Evolutionary conservation across 140 eudicot species (phyloP).

Genomic region (Oenanthe javanica): DNA sequence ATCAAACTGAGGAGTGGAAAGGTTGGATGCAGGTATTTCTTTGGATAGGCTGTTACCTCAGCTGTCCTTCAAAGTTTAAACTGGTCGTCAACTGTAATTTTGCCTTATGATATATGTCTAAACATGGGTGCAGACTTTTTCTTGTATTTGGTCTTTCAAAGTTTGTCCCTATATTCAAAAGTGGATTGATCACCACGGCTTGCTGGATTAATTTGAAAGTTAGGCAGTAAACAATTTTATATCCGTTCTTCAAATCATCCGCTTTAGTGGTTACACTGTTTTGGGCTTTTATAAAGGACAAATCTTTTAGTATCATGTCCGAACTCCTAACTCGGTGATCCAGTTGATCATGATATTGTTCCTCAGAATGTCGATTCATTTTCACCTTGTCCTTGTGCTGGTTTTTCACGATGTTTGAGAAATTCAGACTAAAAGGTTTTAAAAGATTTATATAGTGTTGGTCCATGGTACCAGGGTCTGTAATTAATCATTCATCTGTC

Average conservation of each 20-base stretch:
- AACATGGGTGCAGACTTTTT: neutral
- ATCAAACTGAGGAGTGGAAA: conserved; percentile 97
- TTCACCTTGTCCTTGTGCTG: neutral
- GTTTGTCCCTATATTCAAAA: neutral
- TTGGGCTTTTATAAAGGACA: neutral
- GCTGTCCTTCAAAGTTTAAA: neutral
- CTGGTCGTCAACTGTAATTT: neutral
- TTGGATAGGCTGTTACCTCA: neutral
- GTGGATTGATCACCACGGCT: neutral
- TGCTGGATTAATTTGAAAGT: neutral
- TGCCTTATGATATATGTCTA: neutral
- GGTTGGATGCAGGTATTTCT: conserved; percentile 92
- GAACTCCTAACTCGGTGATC: neutral
- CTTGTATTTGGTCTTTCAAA: neutral
- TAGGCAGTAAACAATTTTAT: neutral
- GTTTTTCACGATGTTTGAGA: neutral
- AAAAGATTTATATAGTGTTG: neutral
- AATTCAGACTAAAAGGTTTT: neutral
- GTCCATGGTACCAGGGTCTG: neutral
- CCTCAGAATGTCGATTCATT: neutral
- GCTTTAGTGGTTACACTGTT: neutral
- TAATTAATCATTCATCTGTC: no score
- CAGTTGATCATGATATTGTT: neutral
- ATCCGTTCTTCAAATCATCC: neutral
- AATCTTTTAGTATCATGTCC: neutral